Conservation (phyloP, 768 basidiomycete genomes). For the Lentinula detonsa region DNA sequence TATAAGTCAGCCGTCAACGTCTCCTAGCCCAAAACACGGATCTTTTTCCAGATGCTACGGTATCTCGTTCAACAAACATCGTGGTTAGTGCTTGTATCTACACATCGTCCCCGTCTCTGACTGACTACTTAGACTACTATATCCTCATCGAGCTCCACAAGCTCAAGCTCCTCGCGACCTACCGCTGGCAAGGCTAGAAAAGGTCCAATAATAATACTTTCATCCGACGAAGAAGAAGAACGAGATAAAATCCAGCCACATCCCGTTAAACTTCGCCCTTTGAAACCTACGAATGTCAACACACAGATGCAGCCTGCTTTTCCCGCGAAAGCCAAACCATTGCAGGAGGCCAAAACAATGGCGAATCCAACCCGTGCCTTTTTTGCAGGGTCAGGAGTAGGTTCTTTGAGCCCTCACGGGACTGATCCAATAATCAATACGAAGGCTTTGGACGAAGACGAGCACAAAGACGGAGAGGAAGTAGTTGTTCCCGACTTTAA, state of each 20-base stretch:
- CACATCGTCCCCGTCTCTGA: not conserved
- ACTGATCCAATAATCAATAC: not conserved
- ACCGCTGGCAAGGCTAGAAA: not conserved
- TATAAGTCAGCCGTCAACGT: not conserved
- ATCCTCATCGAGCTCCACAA: not conserved
- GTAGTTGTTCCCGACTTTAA: slow-evolving; percentile 21
- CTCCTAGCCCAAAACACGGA: slow-evolving; percentile 4
- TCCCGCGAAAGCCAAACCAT: not conserved
- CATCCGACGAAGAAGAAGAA: slow-evolving; percentile 6
- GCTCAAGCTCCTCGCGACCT: not conserved
- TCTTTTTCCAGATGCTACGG: not conserved
- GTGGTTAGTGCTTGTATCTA: not conserved
- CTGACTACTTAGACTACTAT: not conserved
- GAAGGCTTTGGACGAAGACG: slow-evolving; percentile 5
- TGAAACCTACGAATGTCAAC: not conserved
- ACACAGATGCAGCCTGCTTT: not conserved
- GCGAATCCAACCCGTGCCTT: not conserved
- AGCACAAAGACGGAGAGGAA: slow-evolving; percentile 21
- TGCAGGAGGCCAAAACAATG: not conserved
- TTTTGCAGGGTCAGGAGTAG: not conserved
- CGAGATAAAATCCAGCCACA: not conserved
- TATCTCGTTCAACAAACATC: not conserved
- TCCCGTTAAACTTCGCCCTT: not conserved
- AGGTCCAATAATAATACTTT: not conserved
- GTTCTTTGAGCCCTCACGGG: not conserved